Percentiles rank a stretch among this genome's conserved stretches.
Evolutionary conservation across 176 grass and related monocot genomes (phyloP).

Genomic region (Triticum urartu): DNA sequence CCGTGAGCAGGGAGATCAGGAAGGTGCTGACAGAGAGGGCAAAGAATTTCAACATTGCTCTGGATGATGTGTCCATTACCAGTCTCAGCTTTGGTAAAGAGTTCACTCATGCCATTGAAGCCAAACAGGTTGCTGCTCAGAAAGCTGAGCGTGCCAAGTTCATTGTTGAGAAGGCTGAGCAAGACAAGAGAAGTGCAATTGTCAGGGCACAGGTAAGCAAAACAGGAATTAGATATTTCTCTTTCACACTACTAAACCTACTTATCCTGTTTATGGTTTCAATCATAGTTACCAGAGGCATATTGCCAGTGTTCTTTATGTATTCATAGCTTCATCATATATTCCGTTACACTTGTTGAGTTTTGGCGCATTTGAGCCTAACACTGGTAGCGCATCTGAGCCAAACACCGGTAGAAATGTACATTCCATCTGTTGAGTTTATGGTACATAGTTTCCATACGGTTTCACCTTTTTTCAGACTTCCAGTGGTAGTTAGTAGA

Average conservation of each 20-base stretch:
- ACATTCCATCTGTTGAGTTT: not conserved
- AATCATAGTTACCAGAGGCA: not conserved
- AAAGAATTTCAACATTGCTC: conserved; percentile 67
- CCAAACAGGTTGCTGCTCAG: conserved; percentile 75
- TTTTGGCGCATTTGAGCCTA: not conserved
- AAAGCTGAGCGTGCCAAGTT: conserved; percentile 85
- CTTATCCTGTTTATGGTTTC: too few relatives aligned
- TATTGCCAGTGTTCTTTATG: not conserved
- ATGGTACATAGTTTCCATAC: not conserved
- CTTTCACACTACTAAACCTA: too few relatives aligned
- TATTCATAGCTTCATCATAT: not conserved
- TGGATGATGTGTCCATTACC: conserved; percentile 84
- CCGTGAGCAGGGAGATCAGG: conserved; percentile 77
- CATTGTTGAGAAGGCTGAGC: conserved; percentile 91
- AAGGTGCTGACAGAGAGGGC: conserved; percentile 71
- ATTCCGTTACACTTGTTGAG: not conserved
- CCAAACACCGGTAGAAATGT: not conserved
- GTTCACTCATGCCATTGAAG: conserved; percentile 76
- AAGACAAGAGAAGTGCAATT: conserved; percentile 71
- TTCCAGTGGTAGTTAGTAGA: not conserved
- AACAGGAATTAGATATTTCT: not conserved
- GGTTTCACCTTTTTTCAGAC: not conserved
- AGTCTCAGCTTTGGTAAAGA: conserved; percentile 74
- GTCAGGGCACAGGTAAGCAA: conserved; percentile 67
- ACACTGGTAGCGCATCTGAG: not conserved